Evolutionary conservation across 176 grass and related monocot species (phyloP).

Genomic region (Pharus latifolius): DNA sequence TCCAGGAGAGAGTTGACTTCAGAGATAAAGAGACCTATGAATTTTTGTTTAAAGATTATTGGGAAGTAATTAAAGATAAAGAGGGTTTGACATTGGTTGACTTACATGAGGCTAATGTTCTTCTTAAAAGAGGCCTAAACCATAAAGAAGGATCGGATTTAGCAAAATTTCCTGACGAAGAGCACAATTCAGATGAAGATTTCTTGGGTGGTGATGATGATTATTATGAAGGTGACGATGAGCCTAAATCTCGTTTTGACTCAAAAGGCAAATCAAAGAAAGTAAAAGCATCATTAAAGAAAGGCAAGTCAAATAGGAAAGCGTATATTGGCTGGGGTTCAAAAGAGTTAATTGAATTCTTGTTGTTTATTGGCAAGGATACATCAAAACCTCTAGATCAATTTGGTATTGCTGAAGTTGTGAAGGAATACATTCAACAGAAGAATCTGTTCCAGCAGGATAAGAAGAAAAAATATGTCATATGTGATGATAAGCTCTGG

Average conservation of each 20-base stretch:
- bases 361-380: slow-evolving; percentile 49
- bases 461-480: slow-evolving; percentile 49
- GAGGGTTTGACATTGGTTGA: slow-evolving; percentile 51
- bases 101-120: slow-evolving; percentile 39
- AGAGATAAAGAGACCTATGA: slow-evolving; percentile 13
- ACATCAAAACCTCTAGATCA: slow-evolving; percentile 44
- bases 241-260: slow-evolving; percentile 12
- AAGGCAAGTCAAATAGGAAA: slow-evolving; percentile 46
- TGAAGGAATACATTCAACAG: slow-evolving; percentile 58
- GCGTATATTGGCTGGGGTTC: slow-evolving; percentile 70
- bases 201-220: slow-evolving; percentile 2
- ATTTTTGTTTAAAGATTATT: slow-evolving; percentile 84
- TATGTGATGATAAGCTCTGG: slow-evolving; percentile 47
- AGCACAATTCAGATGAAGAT: slow-evolving; percentile 18
- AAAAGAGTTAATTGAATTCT: slow-evolving; percentile 54
- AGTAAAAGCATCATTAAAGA: slow-evolving; percentile 36
- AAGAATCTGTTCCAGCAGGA: slow-evolving; percentile 43
- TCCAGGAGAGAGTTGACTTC: slow-evolving; percentile 37
- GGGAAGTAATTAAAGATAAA: slow-evolving; percentile 54
- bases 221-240: no score
- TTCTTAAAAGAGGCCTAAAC: slow-evolving; percentile 37
- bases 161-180: slow-evolving; percentile 16
- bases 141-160: slow-evolving; percentile 20
- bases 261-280: slow-evolving; percentile 23
- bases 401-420: slow-evolving; percentile 29